These are phyloP conservation scores for Antrodiella citrinella DNA, from an alignment of 768 basidiomycete species.

Conservation along the genomic window DNA sequence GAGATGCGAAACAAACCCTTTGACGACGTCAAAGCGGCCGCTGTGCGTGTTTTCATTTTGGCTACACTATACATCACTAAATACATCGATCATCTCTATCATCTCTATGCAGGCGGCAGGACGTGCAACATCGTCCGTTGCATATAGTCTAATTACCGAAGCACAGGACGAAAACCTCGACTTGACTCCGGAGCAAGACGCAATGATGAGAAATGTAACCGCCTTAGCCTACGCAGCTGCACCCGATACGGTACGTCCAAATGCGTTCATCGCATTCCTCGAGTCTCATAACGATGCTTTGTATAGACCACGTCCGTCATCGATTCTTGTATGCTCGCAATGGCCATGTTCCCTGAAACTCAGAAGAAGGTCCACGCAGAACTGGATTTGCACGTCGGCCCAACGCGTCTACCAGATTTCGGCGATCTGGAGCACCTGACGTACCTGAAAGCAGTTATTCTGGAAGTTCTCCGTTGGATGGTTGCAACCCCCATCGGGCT, in stretches of 20 bases:
- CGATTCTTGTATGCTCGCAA: conserved; percentile 3
- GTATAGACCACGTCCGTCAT: conserved; percentile 3
- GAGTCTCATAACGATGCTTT: no score
- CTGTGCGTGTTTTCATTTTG: neutral
- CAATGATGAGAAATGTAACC: neutral
- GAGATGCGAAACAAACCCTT: conserved; percentile 2
- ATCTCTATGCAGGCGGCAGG: no score
- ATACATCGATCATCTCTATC: no score
- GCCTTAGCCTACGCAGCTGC: neutral
- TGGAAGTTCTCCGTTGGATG: conserved; percentile 5
- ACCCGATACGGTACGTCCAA: neutral
- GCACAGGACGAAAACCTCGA: neutral
- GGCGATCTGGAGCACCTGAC: conserved; percentile 3
- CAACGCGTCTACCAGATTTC: conserved; percentile 1
- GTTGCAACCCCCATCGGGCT: conserved; percentile 1
- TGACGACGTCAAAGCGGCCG: conserved; percentile 1
- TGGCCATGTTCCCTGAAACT: conserved; percentile 2
- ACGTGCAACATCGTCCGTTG: neutral
- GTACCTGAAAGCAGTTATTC: conserved; percentile 2
- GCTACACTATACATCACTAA: no score
- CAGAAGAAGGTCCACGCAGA: conserved; percentile 6
- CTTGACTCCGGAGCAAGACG: neutral
- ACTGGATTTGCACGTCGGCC: conserved; percentile 4
- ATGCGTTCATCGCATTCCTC: neutral
- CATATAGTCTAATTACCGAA: neutral